A percentile compares a stretch with the other conserved stretches of the same genome.
phyloP scores from a whole-genome alignment of 371 early-diverging fungal genomes.

The Mortierella sp. region DNA sequence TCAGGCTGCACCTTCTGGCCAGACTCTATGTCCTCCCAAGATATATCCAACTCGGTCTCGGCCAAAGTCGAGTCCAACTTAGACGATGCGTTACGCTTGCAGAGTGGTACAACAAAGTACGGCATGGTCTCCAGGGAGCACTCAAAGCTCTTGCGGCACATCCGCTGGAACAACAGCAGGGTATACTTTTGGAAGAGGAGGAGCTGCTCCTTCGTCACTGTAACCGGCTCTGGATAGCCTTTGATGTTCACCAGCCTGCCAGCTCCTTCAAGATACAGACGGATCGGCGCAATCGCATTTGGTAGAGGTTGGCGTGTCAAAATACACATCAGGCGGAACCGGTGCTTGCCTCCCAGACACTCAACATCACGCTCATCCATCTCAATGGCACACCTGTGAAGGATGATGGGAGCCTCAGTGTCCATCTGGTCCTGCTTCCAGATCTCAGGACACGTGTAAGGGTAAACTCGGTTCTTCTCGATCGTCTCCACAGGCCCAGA shows the following conservation, averaged over 20 bases:
- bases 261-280: conserved; percentile 61
- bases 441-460: conserved; percentile 20
- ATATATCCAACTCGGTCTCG: conserved; percentile 60
- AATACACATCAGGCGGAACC: conserved; percentile 65
- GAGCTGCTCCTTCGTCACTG: conserved; percentile 56
- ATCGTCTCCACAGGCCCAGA: background rate
- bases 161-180: conserved; percentile 61
- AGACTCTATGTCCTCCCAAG: conserved; percentile 69
- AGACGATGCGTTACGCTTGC: background rate
- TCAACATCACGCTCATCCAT: conserved; percentile 10
- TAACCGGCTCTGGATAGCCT: conserved; percentile 12
- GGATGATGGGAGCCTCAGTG: background rate
- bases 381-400: conserved; percentile 21
- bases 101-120: conserved; percentile 70
- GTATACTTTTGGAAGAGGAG: conserved; percentile 67
- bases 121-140: conserved; percentile 69
- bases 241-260: conserved; percentile 44
- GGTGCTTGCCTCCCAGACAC: conserved; percentile 28
- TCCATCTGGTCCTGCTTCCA: conserved; percentile 16
- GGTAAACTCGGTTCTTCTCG: conserved; percentile 26
- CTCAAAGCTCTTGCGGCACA: conserved; percentile 65
- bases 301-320: conserved; percentile 67
- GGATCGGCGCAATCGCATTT: conserved; percentile 46
- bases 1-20: conserved; percentile 24
- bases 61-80: conserved; percentile 20